Conservation (phyloP, 2,329 filamentous ascomycete species). For the Corynespora cassiicola region DNA sequence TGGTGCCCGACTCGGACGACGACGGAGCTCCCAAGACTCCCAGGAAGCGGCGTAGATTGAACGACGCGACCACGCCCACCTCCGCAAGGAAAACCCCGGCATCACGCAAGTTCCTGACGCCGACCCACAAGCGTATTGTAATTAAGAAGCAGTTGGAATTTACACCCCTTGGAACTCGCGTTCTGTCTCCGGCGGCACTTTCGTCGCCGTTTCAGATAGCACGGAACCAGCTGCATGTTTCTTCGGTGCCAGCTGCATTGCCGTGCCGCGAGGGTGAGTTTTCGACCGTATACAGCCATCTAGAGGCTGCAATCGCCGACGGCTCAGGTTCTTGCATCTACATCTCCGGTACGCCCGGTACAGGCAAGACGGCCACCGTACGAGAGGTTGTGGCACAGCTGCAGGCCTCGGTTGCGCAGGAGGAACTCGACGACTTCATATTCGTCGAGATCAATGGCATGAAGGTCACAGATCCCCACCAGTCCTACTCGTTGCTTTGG, state of each 20-base stretch:
- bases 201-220: constrained; percentile 92
- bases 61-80: constrained; percentile 51
- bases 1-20: constrained; percentile 50
- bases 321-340: constrained; percentile 97
- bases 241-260: constrained; percentile 85
- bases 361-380: constrained; percentile 96
- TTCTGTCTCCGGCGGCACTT: constrained; percentile 77
- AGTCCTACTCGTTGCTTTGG: constrained; percentile 95
- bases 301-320: constrained; percentile 92
- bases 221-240: constrained; percentile 87
- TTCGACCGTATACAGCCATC: constrained; percentile 86
- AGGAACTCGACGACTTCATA: constrained; percentile 97
- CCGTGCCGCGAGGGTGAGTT: constrained; percentile 95
- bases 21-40: constrained; percentile 51
- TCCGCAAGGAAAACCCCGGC: constrained; percentile 54
- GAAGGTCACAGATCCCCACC: constrained; percentile 98
- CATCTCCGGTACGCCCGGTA: constrained; percentile 97
- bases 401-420: constrained; percentile 83
- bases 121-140: constrained; percentile 71
- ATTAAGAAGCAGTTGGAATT: constrained; percentile 93
- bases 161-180: constrained; percentile 88
- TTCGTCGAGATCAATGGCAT: constrained; percentile 99
- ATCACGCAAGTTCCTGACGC: constrained; percentile 64
- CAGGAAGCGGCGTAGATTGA: constrained; percentile 56
- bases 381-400: constrained; percentile 91